Conservation (phyloP, 2,329 filamentous ascomycete genomes). For the Fusarium sacchari region DNA sequence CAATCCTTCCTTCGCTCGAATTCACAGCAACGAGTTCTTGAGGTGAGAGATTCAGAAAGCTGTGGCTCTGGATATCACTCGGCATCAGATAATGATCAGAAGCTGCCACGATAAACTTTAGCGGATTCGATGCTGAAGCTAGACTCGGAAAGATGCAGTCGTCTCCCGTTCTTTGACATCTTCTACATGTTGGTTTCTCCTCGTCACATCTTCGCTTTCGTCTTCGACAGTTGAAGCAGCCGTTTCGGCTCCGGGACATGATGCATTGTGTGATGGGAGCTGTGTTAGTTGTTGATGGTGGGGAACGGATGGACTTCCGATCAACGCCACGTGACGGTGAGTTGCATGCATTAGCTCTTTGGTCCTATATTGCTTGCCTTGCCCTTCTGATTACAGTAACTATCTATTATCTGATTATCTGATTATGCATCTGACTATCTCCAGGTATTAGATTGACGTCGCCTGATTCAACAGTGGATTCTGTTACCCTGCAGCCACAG, state of each 20-base stretch:
- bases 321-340: slow-evolving; percentile 8
- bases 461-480: neutral
- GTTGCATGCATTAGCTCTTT: neutral
- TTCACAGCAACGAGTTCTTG: slow-evolving; percentile 21
- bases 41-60: slow-evolving; percentile 34
- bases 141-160: slow-evolving; percentile 33
- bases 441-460: neutral
- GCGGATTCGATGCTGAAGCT: slow-evolving; percentile 30
- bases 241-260: slow-evolving; percentile 39
- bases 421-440: neutral
- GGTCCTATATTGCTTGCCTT: neutral
- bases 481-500: slow-evolving; percentile 12
- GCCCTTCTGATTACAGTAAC: too few species aligned
- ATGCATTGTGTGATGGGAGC: slow-evolving; percentile 15
- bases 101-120: slow-evolving; percentile 35
- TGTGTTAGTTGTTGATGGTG: neutral
- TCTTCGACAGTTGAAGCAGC: slow-evolving; percentile 59
- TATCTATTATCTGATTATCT: too few species aligned
- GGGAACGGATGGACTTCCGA: slow-evolving; percentile 8
- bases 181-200: slow-evolving; percentile 30
- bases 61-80: neutral
- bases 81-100: slow-evolving; percentile 30
- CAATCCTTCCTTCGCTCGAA: neutral
- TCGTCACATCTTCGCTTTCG: slow-evolving; percentile 61
- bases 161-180: slow-evolving; percentile 23